These are phyloP conservation scores for Colletotrichum shisoi DNA, from an alignment of 2,329 filamentous ascomycete species.

Conservation along the genomic window DNA sequence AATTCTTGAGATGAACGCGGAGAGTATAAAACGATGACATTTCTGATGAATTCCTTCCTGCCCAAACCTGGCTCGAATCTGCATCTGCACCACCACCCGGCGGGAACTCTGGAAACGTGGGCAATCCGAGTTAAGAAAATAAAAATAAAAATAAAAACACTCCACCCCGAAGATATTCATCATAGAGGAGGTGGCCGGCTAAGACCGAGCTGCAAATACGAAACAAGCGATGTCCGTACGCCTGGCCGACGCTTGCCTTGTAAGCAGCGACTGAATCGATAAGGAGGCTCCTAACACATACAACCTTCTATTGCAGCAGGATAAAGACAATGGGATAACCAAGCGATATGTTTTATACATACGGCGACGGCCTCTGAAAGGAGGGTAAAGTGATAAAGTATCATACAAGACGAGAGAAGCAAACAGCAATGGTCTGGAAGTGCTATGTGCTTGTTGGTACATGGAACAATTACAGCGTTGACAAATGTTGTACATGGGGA, in stretches of 20 bases:
- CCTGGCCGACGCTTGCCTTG: not conserved
- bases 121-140: conserved; percentile 38
- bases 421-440: too few species aligned
- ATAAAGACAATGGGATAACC: too few species aligned
- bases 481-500: not conserved
- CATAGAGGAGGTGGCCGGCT: not conserved
- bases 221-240: not conserved
- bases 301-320: not conserved
- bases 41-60: conserved; percentile 39
- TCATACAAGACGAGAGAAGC: not conserved
- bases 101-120: conserved; percentile 42
- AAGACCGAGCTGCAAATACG: not conserved
- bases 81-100: conserved; percentile 39
- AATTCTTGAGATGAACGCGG: conserved; percentile 29
- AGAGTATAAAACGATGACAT: not conserved
- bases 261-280: not conserved
- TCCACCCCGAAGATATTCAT: too few species aligned
- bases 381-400: not conserved
- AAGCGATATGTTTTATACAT: too few species aligned
- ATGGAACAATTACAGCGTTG: not conserved
- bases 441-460: conserved; percentile 16
- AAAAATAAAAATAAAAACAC: too few species aligned
- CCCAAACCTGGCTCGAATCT: conserved; percentile 27
- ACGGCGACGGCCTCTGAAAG: not conserved
- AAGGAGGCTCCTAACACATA: not conserved